These are phyloP conservation scores for Neurospora intermedia DNA, from an alignment of 495 filamentous ascomycete species.

Conservation along the genomic window DNA sequence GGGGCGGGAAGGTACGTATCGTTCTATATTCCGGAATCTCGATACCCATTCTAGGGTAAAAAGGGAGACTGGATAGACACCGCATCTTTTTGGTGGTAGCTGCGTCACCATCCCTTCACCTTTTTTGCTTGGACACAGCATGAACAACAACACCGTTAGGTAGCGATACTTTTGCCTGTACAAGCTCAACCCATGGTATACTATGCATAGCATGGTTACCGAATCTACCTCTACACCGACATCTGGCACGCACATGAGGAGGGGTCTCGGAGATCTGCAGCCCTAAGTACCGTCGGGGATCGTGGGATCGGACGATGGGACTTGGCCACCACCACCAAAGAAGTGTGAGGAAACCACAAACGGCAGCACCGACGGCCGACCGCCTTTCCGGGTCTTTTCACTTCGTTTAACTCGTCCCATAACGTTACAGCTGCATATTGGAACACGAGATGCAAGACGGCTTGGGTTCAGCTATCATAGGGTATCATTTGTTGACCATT, in stretches of 20 bases:
- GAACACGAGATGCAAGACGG: neutral
- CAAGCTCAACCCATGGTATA: neutral
- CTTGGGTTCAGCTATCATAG: neutral
- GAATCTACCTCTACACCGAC: constrained; percentile 8
- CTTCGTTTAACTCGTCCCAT: neutral
- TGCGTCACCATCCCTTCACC: neutral
- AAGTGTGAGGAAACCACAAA: neutral
- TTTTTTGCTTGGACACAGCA: neutral
- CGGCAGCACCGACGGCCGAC: neutral
- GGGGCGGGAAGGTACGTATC: no score
- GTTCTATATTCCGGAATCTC: no score
- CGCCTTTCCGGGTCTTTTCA: neutral
- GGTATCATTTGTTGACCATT: neutral
- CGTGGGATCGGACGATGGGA: neutral
- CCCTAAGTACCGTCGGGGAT: neutral
- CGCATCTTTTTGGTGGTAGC: neutral
- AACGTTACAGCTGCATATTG: neutral
- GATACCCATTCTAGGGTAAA: neutral
- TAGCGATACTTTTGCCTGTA: neutral
- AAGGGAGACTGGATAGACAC: neutral
- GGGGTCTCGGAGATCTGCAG: constrained; percentile 7
- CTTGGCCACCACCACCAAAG: neutral
- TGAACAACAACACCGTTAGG: neutral
- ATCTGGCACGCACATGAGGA: constrained; percentile 8
- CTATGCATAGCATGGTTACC: neutral